Base-by-base conservation (phyloP, 2,329 filamentous ascomycete species). In the Pestalotiopsis sp. region DNA sequence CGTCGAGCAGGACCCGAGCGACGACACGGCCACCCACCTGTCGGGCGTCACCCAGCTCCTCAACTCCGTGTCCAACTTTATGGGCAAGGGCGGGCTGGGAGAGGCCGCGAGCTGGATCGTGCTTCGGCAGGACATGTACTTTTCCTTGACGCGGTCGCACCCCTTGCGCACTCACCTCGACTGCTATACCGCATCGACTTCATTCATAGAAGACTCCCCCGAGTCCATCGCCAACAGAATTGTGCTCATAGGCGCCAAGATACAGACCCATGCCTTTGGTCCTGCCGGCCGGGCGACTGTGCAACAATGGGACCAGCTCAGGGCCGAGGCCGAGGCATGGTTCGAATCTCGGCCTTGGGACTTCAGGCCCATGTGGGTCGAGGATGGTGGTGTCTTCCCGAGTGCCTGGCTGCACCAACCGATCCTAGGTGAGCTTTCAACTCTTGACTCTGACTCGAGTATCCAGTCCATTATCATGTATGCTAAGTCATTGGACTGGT, bases 81-180 rank as follows among this genome's bases (percentile, higher is more conserved):
- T 71, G 12, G 72, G 71, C 52, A 72, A 76, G 17, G 76, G 77
- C 5, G 78, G 80, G 0, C 77, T 84, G n/a, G 80, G 80, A 1
- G 80, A 82, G 66, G 82, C 82, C 6, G 79, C 81, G 0, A 83
- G 82, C 71, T 85, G 84, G 80, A 80, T 85, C 3, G 83, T 84
- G 7, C 76, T 85, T 36, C 78, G 85, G 13, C 84, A 86, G 73
- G 84, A 86, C 71, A 79, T 86, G 6, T 83, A 85, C 68, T 81
- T 84, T 25, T 82, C 82, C 0, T 77, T 84, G 61, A 77, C 80
- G 11, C 80, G 80, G 69, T 82, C 82, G 45, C 77, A 68, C 68
- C 81, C 62, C 68, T 12, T 83, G 61, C 75, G 78, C 14, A 79
- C 81, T 27, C 76, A 78, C 12, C 70, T 83, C 58, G 77, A 76